A percentile compares a stretch with the other conserved stretches of the same genome.
phyloP scores from a whole-genome alignment of 305 asterid species.

The Striga hermonthica region DNA sequence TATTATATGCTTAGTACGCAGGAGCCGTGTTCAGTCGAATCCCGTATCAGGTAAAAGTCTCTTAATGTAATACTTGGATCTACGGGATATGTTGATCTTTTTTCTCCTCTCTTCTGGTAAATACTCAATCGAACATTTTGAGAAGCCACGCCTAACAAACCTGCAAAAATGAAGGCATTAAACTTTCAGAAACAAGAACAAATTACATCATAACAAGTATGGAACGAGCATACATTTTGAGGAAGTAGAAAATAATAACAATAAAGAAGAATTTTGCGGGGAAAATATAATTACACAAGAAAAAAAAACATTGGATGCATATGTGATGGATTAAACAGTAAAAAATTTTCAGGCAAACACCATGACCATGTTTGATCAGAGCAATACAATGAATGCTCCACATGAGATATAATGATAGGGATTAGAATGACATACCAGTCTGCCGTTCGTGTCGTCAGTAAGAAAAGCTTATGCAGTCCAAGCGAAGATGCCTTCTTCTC shows the following conservation, averaged over 20 bases:
- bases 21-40: conserved; percentile 50
- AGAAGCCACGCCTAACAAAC: conserved; percentile 94
- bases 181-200: background rate
- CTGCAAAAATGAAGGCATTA: conserved; percentile 36
- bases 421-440: conserved; percentile 63
- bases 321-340: too few species aligned
- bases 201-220: background rate
- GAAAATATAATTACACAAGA: too few species aligned
- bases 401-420: background rate
- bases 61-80: conserved; percentile 85
- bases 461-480: conserved; percentile 71
- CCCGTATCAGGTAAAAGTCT: conserved; percentile 70
- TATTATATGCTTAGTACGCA: conserved; percentile 14
- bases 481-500: conserved; percentile 87
- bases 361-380: too few species aligned
- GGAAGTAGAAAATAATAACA: background rate
- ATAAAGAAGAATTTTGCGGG: background rate
- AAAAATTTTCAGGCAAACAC: too few species aligned
- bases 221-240: background rate
- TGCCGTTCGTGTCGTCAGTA: conserved; percentile 89
- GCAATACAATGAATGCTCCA: too few species aligned
- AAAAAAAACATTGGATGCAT: background rate
- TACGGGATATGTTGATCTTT: conserved; percentile 68
- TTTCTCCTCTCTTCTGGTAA: conserved; percentile 75
- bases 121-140: conserved; percentile 62